Base-by-base conservation (phyloP, 2,329 filamentous ascomycete species). In the Arthrobotrys musiformis region DNA sequence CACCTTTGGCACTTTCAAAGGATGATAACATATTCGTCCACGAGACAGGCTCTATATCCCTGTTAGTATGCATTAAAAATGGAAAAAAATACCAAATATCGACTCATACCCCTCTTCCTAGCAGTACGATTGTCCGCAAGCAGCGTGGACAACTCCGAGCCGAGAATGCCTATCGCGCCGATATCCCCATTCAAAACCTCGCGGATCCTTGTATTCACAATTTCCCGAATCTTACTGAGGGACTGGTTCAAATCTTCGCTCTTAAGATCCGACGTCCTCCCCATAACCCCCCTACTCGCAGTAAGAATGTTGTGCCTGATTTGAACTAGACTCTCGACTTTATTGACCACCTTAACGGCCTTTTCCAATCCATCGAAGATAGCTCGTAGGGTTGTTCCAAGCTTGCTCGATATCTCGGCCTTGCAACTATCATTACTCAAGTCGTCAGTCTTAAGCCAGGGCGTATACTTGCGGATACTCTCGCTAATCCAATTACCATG, bases 401-500 rank as follows among this genome's bases (percentile, higher is more conserved):
- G 50, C 82, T 82, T 26, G 84, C 78, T 61, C 85, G 81, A 19
- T 81, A 83, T 70, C 85, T 83, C 4, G 83, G 84, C 17, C 86
- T 70, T 42, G 48, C 62, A 68, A 40, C 48, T 58, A 77, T 79
- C 37, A 17, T 50, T 52, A n/a, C 66, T 77, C 42, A 81, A 56
- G 70, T 89, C 86, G 69, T 88, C 88, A 68, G 90, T 85, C 52
- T 89, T 87, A 19, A 90, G 87, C 86, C 88, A 90, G 1, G 89
- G 89, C 0, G 87, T 90, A 79, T 90, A 91, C 56, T 88, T 88
- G n/a, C 85, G 86, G 54, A 90, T 87, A 68, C 90, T 88, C 0
- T 87, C 85, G 7, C 87, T 84, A n/a, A 91, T 85, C 87, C 89
- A 90, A 9, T 85, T 84, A 44, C 86, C 86, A 78, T 90, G 85